These are phyloP conservation scores for Saccharomycopsis oosterbeekiorum DNA, from an alignment of 805 yeast genomes.

Conservation along the genomic window DNA sequence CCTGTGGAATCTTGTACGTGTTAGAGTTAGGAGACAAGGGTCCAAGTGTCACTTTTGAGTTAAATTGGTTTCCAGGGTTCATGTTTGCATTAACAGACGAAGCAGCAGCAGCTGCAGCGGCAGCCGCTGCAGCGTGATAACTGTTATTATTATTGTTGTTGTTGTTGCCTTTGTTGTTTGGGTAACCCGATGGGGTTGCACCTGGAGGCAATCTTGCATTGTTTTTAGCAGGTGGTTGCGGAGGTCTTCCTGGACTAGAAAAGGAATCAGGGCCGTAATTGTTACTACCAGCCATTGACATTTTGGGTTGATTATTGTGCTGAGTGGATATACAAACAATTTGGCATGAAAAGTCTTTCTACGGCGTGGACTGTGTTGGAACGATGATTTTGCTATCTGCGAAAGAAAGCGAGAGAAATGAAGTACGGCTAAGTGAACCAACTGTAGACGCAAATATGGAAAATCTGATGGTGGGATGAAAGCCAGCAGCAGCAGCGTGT, in stretches of 20 bases:
- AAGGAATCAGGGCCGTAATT: slow-evolving; percentile 15
- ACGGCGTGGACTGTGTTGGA: neutral
- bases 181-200: neutral
- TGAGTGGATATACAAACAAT: neutral
- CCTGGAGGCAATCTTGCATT: neutral
- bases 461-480: too few relatives aligned
- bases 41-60: slow-evolving; percentile 15
- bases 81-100: neutral
- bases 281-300: slow-evolving; percentile 16
- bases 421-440: too few relatives aligned
- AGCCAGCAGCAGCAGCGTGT: too few relatives aligned
- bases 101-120: neutral
- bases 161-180: neutral
- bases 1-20: slow-evolving; percentile 17
- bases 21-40: slow-evolving; percentile 18
- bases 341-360: neutral
- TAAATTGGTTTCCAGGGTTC: slow-evolving; percentile 13
- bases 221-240: slow-evolving; percentile 16
- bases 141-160: neutral
- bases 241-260: slow-evolving; percentile 17
- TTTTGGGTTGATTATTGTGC: neutral
- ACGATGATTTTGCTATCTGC: too few relatives aligned
- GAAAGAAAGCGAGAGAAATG: too few relatives aligned
- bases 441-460: too few relatives aligned
- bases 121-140: neutral